Evolutionary conservation across 768 basidiomycete genomes (phyloP).

Genomic region (Strobilomyces dryophilus): DNA sequence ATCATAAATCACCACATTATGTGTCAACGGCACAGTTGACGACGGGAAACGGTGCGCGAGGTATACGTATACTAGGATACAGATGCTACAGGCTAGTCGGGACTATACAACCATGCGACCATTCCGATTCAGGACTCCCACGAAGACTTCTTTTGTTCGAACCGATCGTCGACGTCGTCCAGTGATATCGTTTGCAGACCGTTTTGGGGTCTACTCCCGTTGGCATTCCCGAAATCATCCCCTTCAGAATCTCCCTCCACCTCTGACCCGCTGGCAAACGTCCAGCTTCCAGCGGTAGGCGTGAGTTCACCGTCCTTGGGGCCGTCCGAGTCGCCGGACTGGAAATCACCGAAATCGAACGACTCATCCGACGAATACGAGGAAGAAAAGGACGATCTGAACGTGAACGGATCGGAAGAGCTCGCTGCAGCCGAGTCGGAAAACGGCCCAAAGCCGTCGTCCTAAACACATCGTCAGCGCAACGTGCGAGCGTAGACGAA

Average conservation of each 20-base stretch:
- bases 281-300: constrained; percentile 70
- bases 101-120: neutral
- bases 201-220: constrained; percentile 11
- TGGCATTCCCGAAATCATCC: constrained; percentile 26
- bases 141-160: constrained; percentile 13
- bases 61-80: constrained; percentile 19
- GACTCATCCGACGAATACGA: constrained; percentile 64
- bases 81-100: neutral
- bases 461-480: constrained; percentile 21
- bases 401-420: constrained; percentile 52
- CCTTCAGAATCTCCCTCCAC: constrained; percentile 29
- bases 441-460: constrained; percentile 80
- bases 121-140: constrained; percentile 14
- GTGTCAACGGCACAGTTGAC: constrained; percentile 13
- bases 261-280: constrained; percentile 46
- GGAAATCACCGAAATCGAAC: constrained; percentile 81
- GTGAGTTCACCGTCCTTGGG: constrained; percentile 44
- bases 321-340: constrained; percentile 37
- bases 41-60: constrained; percentile 3
- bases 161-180: constrained; percentile 21
- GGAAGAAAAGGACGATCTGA: constrained; percentile 41
- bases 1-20: constrained; percentile 7
- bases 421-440: constrained; percentile 55
- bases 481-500: neutral
- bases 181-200: constrained; percentile 28